Conservation (phyloP, 2,329 filamentous ascomycete species). For the Neofusicoccum kwambonambiense region DNA sequence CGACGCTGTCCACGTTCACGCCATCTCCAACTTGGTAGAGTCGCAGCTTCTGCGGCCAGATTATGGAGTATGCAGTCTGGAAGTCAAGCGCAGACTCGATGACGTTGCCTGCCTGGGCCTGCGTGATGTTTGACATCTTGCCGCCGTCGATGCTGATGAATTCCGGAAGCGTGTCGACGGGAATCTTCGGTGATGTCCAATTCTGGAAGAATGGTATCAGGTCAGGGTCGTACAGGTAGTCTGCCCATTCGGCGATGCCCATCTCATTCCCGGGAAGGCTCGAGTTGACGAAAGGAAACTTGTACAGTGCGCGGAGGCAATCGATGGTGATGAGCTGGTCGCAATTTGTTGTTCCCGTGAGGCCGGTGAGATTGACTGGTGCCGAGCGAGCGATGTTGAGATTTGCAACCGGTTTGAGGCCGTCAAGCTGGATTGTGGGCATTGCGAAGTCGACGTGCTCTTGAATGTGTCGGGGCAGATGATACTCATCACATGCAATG, state of each 20-base stretch:
- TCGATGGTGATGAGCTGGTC: slow-evolving; percentile 57
- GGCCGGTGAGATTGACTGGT: slow-evolving; percentile 23
- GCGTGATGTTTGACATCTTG: slow-evolving; percentile 19
- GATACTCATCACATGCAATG: slow-evolving; percentile 43
- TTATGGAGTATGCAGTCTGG: slow-evolving; percentile 21
- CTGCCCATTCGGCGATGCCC: slow-evolving; percentile 17
- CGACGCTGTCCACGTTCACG: slow-evolving; percentile 12
- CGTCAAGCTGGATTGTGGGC: slow-evolving; percentile 43
- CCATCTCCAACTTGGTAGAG: slow-evolving; percentile 22
- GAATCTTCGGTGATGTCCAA: slow-evolving; percentile 35
- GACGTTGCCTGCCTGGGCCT: background rate
- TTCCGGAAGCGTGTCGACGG: slow-evolving; percentile 44
- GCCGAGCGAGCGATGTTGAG: background rate
- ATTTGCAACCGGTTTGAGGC: background rate
- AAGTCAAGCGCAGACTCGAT: slow-evolving; percentile 21
- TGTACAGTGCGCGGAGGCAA: slow-evolving; percentile 45
- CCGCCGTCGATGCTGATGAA: slow-evolving; percentile 50
- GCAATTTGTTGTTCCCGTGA: slow-evolving; percentile 42
- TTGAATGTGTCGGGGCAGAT: slow-evolving; percentile 26
- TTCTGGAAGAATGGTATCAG: slow-evolving; percentile 38
- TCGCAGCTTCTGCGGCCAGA: slow-evolving; percentile 21
- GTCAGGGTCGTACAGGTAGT: slow-evolving; percentile 25
- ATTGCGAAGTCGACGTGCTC: slow-evolving; percentile 35
- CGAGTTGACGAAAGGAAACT: slow-evolving; percentile 26
- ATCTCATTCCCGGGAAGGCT: background rate